phyloP scores from a whole-genome alignment of 768 basidiomycete genomes.

The Pilatotrama ljubarskyi region DNA sequence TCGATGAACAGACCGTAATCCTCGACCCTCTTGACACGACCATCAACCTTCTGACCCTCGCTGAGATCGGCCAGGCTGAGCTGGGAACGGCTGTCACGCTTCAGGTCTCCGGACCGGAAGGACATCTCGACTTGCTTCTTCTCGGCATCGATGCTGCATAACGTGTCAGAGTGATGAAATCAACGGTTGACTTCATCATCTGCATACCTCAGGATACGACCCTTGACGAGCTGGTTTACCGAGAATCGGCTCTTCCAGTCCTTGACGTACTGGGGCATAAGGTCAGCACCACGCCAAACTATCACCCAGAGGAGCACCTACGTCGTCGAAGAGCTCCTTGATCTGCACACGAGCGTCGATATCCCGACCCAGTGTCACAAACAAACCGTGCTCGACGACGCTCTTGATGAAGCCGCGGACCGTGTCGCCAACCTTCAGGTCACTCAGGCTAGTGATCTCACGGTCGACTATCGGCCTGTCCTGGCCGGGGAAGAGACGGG shows the following conservation, averaged over 20 bases:
- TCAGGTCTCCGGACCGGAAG: conserved; percentile 67
- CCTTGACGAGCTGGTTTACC: conserved; percentile 81
- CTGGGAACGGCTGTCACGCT: conserved; percentile 37
- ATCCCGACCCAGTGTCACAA: conserved; percentile 81
- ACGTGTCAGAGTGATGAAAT: not conserved
- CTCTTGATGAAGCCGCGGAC: conserved; percentile 90
- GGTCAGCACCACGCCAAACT: not conserved
- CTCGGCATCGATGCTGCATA: conserved; percentile 65
- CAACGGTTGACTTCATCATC: not conserved
- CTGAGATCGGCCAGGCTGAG: conserved; percentile 57
- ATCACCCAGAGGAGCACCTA: conserved; percentile 27
- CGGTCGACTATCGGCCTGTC: conserved; percentile 56
- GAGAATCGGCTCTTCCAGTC: conserved; percentile 89
- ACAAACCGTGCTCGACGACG: conserved; percentile 83
- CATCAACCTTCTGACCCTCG: conserved; percentile 80
- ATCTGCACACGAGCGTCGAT: conserved; percentile 93
- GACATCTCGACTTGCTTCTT: conserved; percentile 89
- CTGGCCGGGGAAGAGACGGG: conserved; percentile 60
- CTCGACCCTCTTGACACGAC: conserved; percentile 78
- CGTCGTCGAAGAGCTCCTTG: conserved; percentile 88
- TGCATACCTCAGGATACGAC: conserved; percentile 72
- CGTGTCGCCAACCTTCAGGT: conserved; percentile 70
- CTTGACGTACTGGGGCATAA: conserved; percentile 72
- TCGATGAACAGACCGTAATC: conserved; percentile 92
- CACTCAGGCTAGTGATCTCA: conserved; percentile 61